Conservation (phyloP, 2,329 filamentous ascomycete species). For the Myotisia sp. region DNA sequence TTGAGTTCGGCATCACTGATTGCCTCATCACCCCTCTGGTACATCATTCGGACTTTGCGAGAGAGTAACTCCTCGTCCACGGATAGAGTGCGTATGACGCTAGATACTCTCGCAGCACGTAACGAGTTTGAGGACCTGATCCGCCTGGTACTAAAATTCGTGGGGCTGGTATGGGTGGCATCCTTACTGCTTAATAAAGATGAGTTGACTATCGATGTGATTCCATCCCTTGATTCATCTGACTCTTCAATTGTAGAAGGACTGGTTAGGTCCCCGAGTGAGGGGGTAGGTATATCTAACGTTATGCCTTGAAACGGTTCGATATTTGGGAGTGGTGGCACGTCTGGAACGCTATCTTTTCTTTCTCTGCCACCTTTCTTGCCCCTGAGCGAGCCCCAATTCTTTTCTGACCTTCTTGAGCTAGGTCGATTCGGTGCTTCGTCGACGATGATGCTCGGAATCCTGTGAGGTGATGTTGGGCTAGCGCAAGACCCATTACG, state of each 20-base stretch:
- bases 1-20: slow-evolving; percentile 31
- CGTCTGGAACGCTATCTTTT: slow-evolving; percentile 21
- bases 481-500: slow-evolving; percentile 17
- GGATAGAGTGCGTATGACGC: slow-evolving; percentile 41
- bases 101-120: slow-evolving; percentile 24
- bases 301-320: slow-evolving; percentile 36
- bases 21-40: slow-evolving; percentile 45
- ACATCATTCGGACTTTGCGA: slow-evolving; percentile 49
- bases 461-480: slow-evolving; percentile 21
- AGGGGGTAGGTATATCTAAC: slow-evolving; percentile 41
- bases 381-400: slow-evolving; percentile 25
- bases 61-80: slow-evolving; percentile 50
- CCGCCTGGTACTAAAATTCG: slow-evolving; percentile 16
- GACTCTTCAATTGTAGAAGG: slow-evolving; percentile 30
- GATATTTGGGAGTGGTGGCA: slow-evolving; percentile 15
- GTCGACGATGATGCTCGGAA: slow-evolving; percentile 29
- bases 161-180: neutral
- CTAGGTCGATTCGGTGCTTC: slow-evolving; percentile 23
- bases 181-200: neutral
- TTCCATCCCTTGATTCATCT: slow-evolving; percentile 1
- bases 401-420: slow-evolving; percentile 32
- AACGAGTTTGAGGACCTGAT: slow-evolving; percentile 24
- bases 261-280: slow-evolving; percentile 39
- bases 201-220: slow-evolving; percentile 11
- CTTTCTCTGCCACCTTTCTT: slow-evolving; percentile 21